A percentile compares a stretch with the other conserved stretches of the same genome.
Evolutionary conservation across 768 basidiomycete genomes (phyloP).

Genomic region (Lentinula guzmanii): DNA sequence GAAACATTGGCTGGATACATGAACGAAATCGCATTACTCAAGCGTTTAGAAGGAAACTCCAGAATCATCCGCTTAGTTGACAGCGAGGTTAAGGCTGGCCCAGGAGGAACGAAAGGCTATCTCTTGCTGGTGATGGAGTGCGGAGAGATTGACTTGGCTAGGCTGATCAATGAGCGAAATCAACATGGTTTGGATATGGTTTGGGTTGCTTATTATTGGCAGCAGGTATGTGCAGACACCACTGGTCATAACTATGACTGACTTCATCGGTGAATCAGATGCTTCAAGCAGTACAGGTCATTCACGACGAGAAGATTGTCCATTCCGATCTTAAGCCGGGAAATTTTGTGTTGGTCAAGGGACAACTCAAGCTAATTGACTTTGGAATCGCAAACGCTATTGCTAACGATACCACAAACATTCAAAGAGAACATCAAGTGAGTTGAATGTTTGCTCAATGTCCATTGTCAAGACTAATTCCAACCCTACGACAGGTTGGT

Average conservation of each 20-base stretch:
- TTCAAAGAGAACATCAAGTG: slow-evolving; percentile 93
- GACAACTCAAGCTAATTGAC: slow-evolving; percentile 94
- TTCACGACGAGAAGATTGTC: slow-evolving; percentile 97
- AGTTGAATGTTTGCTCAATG: slow-evolving; percentile 12
- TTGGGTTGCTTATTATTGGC: slow-evolving; percentile 95
- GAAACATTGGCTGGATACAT: slow-evolving; percentile 91
- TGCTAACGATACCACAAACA: slow-evolving; percentile 97
- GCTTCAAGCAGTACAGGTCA: slow-evolving; percentile 97
- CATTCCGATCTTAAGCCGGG: slow-evolving; percentile 98
- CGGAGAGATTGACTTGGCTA: slow-evolving; percentile 89
- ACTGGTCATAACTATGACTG: background rate
- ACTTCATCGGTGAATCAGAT: slow-evolving; percentile 49
- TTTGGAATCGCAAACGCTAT: slow-evolving; percentile 99
- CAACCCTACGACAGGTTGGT: slow-evolving; percentile 58
- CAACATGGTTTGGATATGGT: slow-evolving; percentile 86
- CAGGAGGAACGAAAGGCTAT: slow-evolving; percentile 65
- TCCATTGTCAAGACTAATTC: background rate
- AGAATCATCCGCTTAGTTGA: slow-evolving; percentile 90
- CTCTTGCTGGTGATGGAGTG: slow-evolving; percentile 93
- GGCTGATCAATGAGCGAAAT: slow-evolving; percentile 76
- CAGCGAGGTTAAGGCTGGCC: slow-evolving; percentile 74
- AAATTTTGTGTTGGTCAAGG: slow-evolving; percentile 94
- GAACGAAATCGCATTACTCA: slow-evolving; percentile 92
- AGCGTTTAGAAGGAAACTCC: slow-evolving; percentile 89
- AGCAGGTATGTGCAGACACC: slow-evolving; percentile 58